These are phyloP conservation scores for Penicillium paneum DNA, from an alignment of 2,329 filamentous ascomycete species.

Conservation along the genomic window DNA sequence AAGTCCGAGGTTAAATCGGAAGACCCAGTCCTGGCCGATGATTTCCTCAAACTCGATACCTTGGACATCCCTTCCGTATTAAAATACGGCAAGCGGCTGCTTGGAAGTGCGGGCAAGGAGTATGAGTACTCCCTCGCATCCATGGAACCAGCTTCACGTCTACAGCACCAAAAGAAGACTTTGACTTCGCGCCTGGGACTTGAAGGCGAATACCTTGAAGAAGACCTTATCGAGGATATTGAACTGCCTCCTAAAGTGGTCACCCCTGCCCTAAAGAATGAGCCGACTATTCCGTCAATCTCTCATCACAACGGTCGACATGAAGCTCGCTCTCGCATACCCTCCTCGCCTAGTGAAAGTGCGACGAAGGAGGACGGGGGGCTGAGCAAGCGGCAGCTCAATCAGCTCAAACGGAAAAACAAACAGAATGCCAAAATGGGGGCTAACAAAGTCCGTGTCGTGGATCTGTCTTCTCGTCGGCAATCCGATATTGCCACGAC, in stretches of 20 bases:
- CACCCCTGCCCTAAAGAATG: conserved; percentile 48
- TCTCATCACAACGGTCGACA: conserved; percentile 45
- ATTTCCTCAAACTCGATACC: conserved; percentile 64
- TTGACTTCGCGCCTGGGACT: conserved; percentile 78
- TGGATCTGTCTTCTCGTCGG: conserved; percentile 73
- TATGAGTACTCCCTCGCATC: conserved; percentile 81
- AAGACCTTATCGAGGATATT: conserved; percentile 67
- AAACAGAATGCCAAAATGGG: conserved; percentile 87
- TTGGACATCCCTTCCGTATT: conserved; percentile 78
- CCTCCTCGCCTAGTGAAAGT: conserved; percentile 49
- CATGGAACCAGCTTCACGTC: conserved; percentile 74
- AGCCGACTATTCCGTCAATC: conserved; percentile 48
- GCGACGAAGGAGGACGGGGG: conserved; percentile 62
- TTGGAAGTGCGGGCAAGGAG: conserved; percentile 75
- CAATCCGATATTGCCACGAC: conserved; percentile 64
- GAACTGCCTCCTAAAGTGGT: conserved; percentile 54
- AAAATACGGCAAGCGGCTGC: conserved; percentile 75
- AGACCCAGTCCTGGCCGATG: conserved; percentile 50
- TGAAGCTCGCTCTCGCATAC: conserved; percentile 39
- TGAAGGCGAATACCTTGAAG: conserved; percentile 77
- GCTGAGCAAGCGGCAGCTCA: conserved; percentile 88
- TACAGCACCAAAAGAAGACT: conserved; percentile 87
- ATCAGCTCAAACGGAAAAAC: conserved; percentile 88
- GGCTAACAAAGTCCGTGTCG: conserved; percentile 82
- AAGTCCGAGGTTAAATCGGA: conserved; percentile 41